Percentiles rank a stretch among this genome's conserved stretches.
phyloP scores from a whole-genome alignment of 257 asterid species.

The Gentiana dahurica region DNA sequence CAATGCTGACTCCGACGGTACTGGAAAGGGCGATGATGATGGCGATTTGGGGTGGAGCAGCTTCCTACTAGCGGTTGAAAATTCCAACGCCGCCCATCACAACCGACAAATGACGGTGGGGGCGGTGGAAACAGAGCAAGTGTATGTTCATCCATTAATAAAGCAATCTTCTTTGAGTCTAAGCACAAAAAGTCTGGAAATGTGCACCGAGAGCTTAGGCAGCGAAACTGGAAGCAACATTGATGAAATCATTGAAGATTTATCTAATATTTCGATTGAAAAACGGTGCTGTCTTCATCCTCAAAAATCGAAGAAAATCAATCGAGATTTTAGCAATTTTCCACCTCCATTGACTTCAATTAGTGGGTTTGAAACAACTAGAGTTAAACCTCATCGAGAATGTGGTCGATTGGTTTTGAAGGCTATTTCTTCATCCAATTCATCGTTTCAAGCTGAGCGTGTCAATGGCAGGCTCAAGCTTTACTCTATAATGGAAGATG shows the following conservation, averaged over 20 bases:
- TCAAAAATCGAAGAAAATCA: conserved; percentile 21
- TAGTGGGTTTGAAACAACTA: conserved; percentile 35
- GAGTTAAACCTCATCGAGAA: conserved; percentile 49
- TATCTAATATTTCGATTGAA: conserved; percentile 3
- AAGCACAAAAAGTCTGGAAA: conserved; percentile 50
- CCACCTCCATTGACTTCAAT: conserved; percentile 79
- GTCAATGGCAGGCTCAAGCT: conserved; percentile 65
- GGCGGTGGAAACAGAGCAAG: conserved; percentile 6
- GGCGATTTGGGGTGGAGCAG: conserved; percentile 15
- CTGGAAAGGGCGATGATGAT: conserved; percentile 3
- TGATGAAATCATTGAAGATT: conserved; percentile 24
- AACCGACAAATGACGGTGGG: conserved; percentile 1
- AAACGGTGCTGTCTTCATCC: conserved; percentile 5
- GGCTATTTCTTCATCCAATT: conserved; percentile 28
- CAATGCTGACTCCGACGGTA: conserved; percentile 3
- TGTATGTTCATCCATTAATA: conserved; percentile 42
- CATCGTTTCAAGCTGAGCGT: conserved; percentile 48
- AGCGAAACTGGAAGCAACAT: conserved; percentile 57
- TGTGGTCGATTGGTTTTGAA: conserved; percentile 58
- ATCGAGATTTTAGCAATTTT: conserved; percentile 12
- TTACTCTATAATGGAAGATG: conserved; percentile 16
- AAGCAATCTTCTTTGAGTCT: conserved; percentile 26
- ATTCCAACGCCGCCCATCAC: conserved; percentile 2
- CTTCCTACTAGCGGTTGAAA: conserved; percentile 19
- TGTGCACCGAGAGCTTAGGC: conserved; percentile 89